phyloP scores from a whole-genome alignment of 139 green algal genomes.

The Protoeuglena noctilucae region DNA sequence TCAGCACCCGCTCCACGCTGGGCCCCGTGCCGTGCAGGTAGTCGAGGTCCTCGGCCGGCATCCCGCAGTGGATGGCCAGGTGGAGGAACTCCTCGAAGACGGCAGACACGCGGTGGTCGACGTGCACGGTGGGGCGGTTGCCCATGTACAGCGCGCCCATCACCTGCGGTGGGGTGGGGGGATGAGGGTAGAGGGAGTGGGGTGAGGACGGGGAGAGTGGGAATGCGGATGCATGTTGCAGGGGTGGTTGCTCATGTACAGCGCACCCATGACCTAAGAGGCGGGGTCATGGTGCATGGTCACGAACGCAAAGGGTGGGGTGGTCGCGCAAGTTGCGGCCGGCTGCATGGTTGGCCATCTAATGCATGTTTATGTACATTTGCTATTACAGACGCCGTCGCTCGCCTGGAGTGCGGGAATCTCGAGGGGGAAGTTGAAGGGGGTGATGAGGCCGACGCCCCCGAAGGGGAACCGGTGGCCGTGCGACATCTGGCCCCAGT shows the following conservation, averaged over 20 bases:
- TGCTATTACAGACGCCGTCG: too few species aligned
- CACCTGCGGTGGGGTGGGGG: slow-evolving; percentile 52
- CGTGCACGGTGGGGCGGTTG: slow-evolving; percentile 86
- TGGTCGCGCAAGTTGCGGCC: too few species aligned
- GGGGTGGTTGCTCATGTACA: slow-evolving; percentile 97
- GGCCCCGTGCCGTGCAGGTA: slow-evolving; percentile 59
- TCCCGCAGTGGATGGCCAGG: slow-evolving; percentile 75
- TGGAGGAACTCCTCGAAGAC: slow-evolving; percentile 85
- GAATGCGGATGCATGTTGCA: too few species aligned
- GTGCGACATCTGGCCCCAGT: slow-evolving; percentile 63
- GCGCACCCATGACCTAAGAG: slow-evolving; percentile 80
- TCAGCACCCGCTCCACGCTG: slow-evolving; percentile 52
- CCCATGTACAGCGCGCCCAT: slow-evolving; percentile 98
- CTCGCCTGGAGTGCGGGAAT: slow-evolving; percentile 69
- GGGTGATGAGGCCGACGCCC: slow-evolving; percentile 77
- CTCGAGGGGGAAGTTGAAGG: slow-evolving; percentile 98
- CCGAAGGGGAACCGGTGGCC: slow-evolving; percentile 81
- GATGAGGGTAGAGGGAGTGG: too few species aligned
- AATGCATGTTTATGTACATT: too few species aligned
- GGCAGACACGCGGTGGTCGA: slow-evolving; percentile 75
- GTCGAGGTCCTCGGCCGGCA: slow-evolving; percentile 68
- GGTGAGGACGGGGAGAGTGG: too few species aligned
- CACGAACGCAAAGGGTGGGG: too few species aligned
- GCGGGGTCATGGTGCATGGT: too few species aligned
- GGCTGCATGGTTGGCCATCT: too few species aligned